Base-by-base conservation (phyloP, 805 yeast species). In the Scheffersomyces spartinae region DNA sequence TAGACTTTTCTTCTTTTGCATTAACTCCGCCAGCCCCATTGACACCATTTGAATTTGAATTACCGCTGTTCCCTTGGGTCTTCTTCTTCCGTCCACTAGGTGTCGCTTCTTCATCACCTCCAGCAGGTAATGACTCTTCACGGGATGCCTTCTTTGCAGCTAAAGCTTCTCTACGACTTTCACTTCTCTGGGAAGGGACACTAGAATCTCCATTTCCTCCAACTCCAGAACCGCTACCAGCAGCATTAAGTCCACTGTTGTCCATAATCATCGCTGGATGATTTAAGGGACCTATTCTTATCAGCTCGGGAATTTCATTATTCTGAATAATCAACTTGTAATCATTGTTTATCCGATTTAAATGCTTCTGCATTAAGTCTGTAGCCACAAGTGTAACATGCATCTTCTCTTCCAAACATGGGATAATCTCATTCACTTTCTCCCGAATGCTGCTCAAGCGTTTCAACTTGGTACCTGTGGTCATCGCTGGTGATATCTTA, bases 391-490 rank as follows among this genome's bases (percentile, higher is more conserved):
- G 77, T 4, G 96, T 88, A 21, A 91, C 95, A 49, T 88, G 96
- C 93, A 91, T 84, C 52, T 91, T 91, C 48, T 91, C 96, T 47
- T 88, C 97, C 28, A 88, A 54, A 33, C 95, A 82, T 1, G 97
- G 96, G 60, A 88, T 73, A 29, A 88, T 62, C 30, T 82, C 94
- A 34, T 58, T 62, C 35, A 71, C 57, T 29, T 62, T 54, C 15
- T 61, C 60, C 28, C 64, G 50, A 30, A 71, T 64, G 14, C 47
- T 38, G 15, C 46, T 38, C 32, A 68, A 45, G 6, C 61, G 42
- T 12, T 45, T 31, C 27, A 52, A 49, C 30, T 64, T 42, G 3
- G 9, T 21, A 25, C 7, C 17, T 12, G 13, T 38, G 17, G 65
- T 60, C 16, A 71, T 59, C 19, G 47, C 52, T 13, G 44, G 34